Evolutionary conservation across 306 rosid species (phyloP).

Genomic region (Geum urbanum): DNA sequence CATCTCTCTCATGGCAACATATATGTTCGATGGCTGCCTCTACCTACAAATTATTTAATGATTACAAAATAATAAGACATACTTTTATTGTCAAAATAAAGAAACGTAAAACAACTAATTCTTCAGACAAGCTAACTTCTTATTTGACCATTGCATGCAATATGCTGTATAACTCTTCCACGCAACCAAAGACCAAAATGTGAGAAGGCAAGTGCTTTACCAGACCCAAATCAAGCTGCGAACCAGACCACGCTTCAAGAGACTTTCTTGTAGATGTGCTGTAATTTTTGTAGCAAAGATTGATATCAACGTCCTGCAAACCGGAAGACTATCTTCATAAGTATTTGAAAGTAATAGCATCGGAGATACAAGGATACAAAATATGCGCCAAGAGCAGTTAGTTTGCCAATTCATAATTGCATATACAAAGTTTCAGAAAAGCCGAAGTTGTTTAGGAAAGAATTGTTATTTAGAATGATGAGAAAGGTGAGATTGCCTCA

Average conservation of each 20-base stretch:
- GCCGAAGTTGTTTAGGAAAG: neutral
- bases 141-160: neutral
- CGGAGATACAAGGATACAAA: neutral
- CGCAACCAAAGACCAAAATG: conserved; percentile 9
- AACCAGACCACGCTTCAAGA: conserved; percentile 90
- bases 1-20: conserved; percentile 67
- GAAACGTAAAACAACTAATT: neutral
- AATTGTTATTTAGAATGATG: neutral
- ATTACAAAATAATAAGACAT: neutral
- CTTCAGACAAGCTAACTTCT: neutral
- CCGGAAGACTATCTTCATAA: conserved; percentile 15
- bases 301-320: conserved; percentile 69
- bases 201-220: conserved; percentile 37
- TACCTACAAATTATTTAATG: conserved; percentile 41
- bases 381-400: neutral
- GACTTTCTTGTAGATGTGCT: conserved; percentile 69
- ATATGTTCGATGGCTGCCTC: conserved; percentile 79
- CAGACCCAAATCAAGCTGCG: conserved; percentile 86
- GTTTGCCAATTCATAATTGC: neutral
- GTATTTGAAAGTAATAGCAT: neutral
- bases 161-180: neutral
- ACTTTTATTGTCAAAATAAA: neutral
- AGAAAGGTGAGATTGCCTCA: conserved; percentile 56
- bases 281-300: conserved; percentile 55
- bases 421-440: neutral